Evolutionary conservation across 2,329 filamentous ascomycete genomes (phyloP), one percentile per base, ranked within the genome.

Genomic region (Diaporthe vexans): DNA sequence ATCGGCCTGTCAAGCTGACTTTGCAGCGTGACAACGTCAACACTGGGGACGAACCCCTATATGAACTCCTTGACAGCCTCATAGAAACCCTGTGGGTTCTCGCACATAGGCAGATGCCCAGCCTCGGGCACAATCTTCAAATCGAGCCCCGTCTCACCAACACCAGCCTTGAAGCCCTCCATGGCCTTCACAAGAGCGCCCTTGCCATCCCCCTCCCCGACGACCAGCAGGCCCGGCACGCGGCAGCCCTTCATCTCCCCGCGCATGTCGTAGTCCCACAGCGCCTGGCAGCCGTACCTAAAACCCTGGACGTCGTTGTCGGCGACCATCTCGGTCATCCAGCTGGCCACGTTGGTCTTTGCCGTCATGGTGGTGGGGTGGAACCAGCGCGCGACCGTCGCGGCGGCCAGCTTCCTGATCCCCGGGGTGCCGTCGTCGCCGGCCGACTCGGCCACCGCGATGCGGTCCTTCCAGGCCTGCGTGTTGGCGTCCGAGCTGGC

Each of bases 91-190:
- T 86, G 83, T 0, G 94, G 92, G 77, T 91, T 89, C 83, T 97
- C 95, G 63, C 91, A 91, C 94, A 97, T 97, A 0, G 95, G 95
- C 79, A 97, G 83, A 85, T 97, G 95, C 0, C 95, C 95, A 0
- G 94, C 91, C 11, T 88, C 85, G 0, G 93, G 89, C 13, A 97
- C 89, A 73, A 93, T 82, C 80, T 88, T 90, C 77, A 95, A 87
- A 74, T 90, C 87, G 0, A 88, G 88, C 0, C 88, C 90, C 0
- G 82, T 81, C 13, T 85, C 81, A 0, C 92, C 92, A 56, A 94
- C 81, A 24, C 85, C 81, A 0, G 83, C 86, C 72, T 88, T 90
- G 88, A 95, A 94, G 19, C 91, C 91, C 71, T 92, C 91, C 94
- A 97, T 97, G 5, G 92, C 93, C 84, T 92, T 91, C 0, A 94